A percentile compares a stretch with the other conserved stretches of the same genome.
Conservation (phyloP, 495 filamentous ascomycete species). For the Xylaria intraflava region DNA sequence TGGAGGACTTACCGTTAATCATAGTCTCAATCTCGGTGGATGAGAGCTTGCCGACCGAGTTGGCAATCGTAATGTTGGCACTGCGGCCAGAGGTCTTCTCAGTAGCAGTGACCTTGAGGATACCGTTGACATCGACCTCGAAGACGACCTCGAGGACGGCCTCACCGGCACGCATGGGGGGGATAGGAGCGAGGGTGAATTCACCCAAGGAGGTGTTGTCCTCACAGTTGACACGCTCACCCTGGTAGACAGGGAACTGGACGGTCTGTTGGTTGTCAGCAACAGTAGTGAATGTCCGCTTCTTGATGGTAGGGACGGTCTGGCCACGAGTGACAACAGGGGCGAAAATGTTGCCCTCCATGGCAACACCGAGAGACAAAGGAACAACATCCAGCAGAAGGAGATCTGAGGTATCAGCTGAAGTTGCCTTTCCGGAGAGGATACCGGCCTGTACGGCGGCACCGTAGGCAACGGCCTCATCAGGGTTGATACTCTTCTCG, state of each 20-base stretch:
- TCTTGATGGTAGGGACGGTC: slow-evolving; percentile 91
- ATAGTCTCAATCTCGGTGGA: slow-evolving; percentile 93
- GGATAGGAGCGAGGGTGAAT: slow-evolving; percentile 96
- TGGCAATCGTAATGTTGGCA: slow-evolving; percentile 99
- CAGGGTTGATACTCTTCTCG: slow-evolving; percentile 99
- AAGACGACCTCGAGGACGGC: slow-evolving; percentile 97
- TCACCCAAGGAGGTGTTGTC: slow-evolving; percentile 99
- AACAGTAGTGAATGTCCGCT: slow-evolving; percentile 95
- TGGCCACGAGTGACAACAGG: slow-evolving; percentile 88
- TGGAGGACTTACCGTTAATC: slow-evolving; percentile 64
- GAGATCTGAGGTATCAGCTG: slow-evolving; percentile 91
- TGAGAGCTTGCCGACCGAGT: slow-evolving; percentile 98
- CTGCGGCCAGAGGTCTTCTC: slow-evolving; percentile 98
- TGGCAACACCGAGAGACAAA: slow-evolving; percentile 97
- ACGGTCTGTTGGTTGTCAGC: slow-evolving; percentile 95
- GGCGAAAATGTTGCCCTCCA: slow-evolving; percentile 99
- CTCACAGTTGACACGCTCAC: slow-evolving; percentile 98
- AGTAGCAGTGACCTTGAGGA: slow-evolving; percentile 98
- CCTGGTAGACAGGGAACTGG: slow-evolving; percentile 96
- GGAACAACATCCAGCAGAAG: slow-evolving; percentile 94
- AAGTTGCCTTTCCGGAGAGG: slow-evolving; percentile 92
- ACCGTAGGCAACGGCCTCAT: slow-evolving; percentile 98
- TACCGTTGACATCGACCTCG: slow-evolving; percentile 99
- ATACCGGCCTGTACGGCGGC: slow-evolving; percentile 98
- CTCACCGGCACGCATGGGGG: slow-evolving; percentile 96